These are phyloP conservation scores for Tirmania nivea DNA, from an alignment of 495 filamentous ascomycete species.

Conservation along the genomic window DNA sequence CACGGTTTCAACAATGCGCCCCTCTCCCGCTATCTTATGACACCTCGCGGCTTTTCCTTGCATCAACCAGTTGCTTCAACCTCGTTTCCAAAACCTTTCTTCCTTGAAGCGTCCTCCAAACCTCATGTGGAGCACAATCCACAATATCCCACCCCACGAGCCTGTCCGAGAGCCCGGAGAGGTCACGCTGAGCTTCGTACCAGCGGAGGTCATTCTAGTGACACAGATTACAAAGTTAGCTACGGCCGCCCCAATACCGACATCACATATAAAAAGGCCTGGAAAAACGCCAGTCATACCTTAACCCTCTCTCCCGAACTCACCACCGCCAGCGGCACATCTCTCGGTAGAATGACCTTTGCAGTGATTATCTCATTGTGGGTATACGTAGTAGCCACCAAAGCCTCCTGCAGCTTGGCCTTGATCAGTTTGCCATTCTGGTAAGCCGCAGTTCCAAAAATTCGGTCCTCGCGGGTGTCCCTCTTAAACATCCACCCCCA, in stretches of 20 bases:
- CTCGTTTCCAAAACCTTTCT: constrained; percentile 47
- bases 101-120: constrained; percentile 55
- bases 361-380: constrained; percentile 59
- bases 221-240: not conserved
- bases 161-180: constrained; percentile 55
- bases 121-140: constrained; percentile 58
- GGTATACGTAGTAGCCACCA: constrained; percentile 64
- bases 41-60: not conserved
- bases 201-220: constrained; percentile 35
- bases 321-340: constrained; percentile 53
- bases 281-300: not conserved
- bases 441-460: constrained; percentile 54
- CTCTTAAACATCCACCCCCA: constrained; percentile 57
- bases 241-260: constrained; percentile 22
- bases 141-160: constrained; percentile 73
- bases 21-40: not conserved
- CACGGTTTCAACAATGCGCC: not conserved
- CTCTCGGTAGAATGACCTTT: constrained; percentile 48
- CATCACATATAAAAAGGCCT: not conserved
- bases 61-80: constrained; percentile 30
- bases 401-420: constrained; percentile 75
- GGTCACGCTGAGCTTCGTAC: constrained; percentile 58
- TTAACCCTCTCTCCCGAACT: constrained; percentile 44
- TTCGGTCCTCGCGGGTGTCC: constrained; percentile 58
- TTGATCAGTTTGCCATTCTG: constrained; percentile 65